Base-by-base conservation (phyloP, 768 basidiomycete species). In the Sutorius australiensis region DNA sequence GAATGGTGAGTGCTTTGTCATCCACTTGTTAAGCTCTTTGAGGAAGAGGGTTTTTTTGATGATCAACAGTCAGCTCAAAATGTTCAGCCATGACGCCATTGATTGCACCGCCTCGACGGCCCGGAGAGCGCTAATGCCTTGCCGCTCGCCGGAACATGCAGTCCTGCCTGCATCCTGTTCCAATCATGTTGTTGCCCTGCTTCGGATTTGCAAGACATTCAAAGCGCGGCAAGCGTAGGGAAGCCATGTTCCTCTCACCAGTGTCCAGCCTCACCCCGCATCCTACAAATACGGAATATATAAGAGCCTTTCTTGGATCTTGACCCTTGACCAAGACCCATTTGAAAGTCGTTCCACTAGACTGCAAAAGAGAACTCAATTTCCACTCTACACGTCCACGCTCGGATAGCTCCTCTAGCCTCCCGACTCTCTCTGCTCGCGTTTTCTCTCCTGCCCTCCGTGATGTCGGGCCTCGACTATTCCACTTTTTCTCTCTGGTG, bases 171-270 rank as follows among this genome's bases (percentile, higher is more conserved):
- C 63, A 62, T 31, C 60, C 62, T 67, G 62, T 67, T 53, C 62
- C 33, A 59, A 64, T 67, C 66, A 57, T 67, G 58, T 60, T 64
- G 53, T 48, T 67, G 56, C 66, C 66, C 60, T 68, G 58, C 66
- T 63, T 55, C 62, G 64, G 60, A 64, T 67, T 67, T 66, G 64
- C 66, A 63, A 56, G 66, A 51, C 64, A 63, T 50, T 52, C 56
- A 50, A 47, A 56, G 60, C 53, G 61, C 55, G 59, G 66, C 64
- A 61, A 58, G 62, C 60, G 42, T 64, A 59, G 64, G 60, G 50
- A 54, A 8, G 65, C 60, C 65, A 66, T 66, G 62, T 67, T 64
- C 46, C 61, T 44, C 52, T 59, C 55, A 45, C 13, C 50, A 19
- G 31, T 61, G n/a, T 61, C 46, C 57, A 34, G 53, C 49, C 53